A percentile compares a stretch with the other conserved stretches of the same genome.
Conservation (phyloP, 371 early-diverging fungal species). For the Enteropsectra breve region DNA sequence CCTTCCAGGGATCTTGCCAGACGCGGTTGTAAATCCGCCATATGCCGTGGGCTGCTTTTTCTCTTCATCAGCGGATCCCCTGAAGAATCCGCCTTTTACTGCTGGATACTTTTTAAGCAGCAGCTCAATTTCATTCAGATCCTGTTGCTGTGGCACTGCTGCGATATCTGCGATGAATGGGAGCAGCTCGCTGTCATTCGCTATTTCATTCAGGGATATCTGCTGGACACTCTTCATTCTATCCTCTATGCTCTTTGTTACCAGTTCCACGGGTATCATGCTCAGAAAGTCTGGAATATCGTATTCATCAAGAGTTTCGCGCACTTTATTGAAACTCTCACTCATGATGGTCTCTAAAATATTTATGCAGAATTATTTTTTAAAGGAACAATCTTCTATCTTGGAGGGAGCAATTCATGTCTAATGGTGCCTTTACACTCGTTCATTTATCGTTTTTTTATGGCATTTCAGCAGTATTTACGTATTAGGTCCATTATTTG, state of each 20-base stretch:
- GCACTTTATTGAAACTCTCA: slow-evolving; percentile 28
- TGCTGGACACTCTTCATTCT: neutral
- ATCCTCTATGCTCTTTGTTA: slow-evolving; percentile 1
- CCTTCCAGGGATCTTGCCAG: neutral
- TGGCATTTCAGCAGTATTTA: no score
- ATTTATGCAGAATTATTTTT: no score
- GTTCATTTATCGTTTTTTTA: no score
- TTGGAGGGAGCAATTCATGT: no score
- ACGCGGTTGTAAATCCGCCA: slow-evolving; percentile 29
- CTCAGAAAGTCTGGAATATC: slow-evolving; percentile 28
- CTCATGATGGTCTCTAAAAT: slow-evolving; percentile 35
- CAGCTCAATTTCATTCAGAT: slow-evolving; percentile 30
- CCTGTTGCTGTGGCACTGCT: slow-evolving; percentile 13
- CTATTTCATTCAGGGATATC: slow-evolving; percentile 16
- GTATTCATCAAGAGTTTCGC: slow-evolving; percentile 23
- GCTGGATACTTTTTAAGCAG: slow-evolving; percentile 16
- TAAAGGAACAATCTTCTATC: no score
- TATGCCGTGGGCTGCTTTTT: neutral
- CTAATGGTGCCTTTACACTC: no score
- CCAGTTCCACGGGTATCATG: slow-evolving; percentile 29
- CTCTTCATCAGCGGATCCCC: neutral
- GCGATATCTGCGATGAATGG: slow-evolving; percentile 35
- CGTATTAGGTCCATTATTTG: no score
- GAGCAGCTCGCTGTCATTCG: slow-evolving; percentile 28
- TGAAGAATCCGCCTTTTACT: slow-evolving; percentile 27